Conservation (phyloP, 345 rosid species). For the Citropsis articulata region DNA sequence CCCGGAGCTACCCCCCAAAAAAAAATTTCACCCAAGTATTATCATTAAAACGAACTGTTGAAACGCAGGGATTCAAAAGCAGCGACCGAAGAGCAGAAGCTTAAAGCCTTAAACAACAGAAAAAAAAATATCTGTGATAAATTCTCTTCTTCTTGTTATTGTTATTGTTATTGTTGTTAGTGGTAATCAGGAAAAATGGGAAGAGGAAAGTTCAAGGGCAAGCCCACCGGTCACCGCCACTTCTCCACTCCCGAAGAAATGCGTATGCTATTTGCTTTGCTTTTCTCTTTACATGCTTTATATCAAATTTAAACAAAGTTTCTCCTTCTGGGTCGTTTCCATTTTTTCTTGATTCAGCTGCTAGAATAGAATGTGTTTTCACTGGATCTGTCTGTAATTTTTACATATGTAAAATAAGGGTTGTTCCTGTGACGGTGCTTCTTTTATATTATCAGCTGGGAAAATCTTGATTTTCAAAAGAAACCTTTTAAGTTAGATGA, state of each 20-base stretch:
- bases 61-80: not conserved
- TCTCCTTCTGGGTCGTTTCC: not conserved
- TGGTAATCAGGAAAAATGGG: constrained; percentile 33
- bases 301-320: not conserved
- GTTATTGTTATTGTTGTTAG: not conserved
- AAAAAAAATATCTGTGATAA: not conserved
- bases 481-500: not conserved
- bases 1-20: not conserved
- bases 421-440: no score
- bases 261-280: constrained; percentile 24
- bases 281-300: not conserved
- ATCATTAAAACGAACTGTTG: no score
- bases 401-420: no score
- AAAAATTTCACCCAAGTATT: not conserved
- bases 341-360: not conserved
- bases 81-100: not conserved
- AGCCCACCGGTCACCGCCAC: constrained; percentile 71
- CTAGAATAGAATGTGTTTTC: not conserved
- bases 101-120: no score
- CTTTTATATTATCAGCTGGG: not conserved
- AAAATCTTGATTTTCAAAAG: not conserved
- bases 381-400: not conserved
- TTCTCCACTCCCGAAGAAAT: constrained; percentile 71
- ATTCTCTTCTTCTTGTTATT: not conserved
- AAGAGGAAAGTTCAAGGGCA: constrained; percentile 77